Percentiles rank a stretch among this genome's conserved stretches.
Conservation (phyloP, 495 filamentous ascomycete species). For the Xylaria acuta region DNA sequence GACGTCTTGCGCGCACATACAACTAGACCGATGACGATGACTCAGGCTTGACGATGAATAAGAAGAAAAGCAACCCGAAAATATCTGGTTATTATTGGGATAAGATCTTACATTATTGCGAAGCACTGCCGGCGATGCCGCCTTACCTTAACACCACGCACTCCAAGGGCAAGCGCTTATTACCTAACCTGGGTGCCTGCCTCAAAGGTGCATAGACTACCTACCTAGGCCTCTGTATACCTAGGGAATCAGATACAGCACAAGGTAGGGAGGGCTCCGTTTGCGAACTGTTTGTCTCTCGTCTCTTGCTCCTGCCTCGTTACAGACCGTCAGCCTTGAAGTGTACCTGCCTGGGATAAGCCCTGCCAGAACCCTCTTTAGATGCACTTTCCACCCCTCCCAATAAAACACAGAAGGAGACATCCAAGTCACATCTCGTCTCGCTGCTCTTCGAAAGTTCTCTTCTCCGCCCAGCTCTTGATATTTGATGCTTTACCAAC, state of each 20-base stretch:
- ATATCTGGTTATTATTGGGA: slow-evolving; percentile 1
- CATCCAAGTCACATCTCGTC: not conserved
- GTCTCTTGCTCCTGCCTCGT: not conserved
- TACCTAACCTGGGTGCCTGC: slow-evolving; percentile 5
- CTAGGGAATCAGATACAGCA: not conserved
- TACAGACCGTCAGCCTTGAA: not conserved
- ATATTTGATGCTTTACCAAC: not conserved
- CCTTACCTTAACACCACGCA: not conserved
- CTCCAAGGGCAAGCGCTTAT: not conserved
- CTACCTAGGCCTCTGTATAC: not conserved
- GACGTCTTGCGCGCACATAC: not conserved
- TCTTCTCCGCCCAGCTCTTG: not conserved
- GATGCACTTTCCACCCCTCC: not conserved
- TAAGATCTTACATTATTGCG: not conserved
- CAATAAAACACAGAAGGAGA: not conserved
- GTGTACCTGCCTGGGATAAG: not conserved
- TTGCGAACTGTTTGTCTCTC: not conserved
- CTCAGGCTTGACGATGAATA: not conserved
- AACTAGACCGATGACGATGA: not conserved
- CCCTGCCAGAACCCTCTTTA: not conserved
- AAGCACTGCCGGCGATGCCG: slow-evolving; percentile 9
- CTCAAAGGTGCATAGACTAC: not conserved
- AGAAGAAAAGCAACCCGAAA: not conserved
- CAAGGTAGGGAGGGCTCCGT: too few species aligned
- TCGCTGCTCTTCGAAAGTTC: not conserved